Evolutionary conservation across 345 rosid genomes (phyloP).

Genomic region (Eucalyptus brandiana): DNA sequence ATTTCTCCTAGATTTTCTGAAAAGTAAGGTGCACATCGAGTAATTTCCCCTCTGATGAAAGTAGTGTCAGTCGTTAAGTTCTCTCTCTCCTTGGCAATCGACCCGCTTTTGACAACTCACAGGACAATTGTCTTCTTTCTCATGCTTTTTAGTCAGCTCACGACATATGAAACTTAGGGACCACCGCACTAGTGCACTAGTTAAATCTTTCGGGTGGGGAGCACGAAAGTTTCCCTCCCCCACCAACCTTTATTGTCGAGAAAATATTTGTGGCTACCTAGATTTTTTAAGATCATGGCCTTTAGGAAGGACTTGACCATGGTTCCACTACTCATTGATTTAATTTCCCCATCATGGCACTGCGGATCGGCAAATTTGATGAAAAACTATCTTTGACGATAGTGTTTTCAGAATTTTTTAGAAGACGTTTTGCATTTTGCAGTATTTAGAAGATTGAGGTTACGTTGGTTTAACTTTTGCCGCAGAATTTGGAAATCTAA

Average conservation of each 20-base stretch:
- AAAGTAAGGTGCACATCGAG: not conserved
- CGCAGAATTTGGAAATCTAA: not conserved
- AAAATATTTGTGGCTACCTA: not conserved
- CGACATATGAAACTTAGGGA: not conserved
- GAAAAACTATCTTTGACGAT: not conserved
- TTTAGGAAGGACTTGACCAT: not conserved
- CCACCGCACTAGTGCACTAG: not conserved
- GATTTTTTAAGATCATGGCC: not conserved
- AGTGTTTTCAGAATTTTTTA: not conserved
- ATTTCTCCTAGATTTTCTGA: not conserved
- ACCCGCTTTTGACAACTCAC: not conserved
- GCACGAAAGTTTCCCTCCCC: not conserved
- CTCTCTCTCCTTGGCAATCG: not conserved
- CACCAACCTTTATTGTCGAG: not conserved
- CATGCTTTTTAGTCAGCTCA: not conserved
- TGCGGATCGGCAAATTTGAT: not conserved
- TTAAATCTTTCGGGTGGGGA: not conserved
- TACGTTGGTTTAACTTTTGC: not conserved
- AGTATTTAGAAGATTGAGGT: not conserved
- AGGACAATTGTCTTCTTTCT: not conserved
- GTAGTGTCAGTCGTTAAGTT: not conserved
- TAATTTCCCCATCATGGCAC: not conserved
- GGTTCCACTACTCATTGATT: not conserved
- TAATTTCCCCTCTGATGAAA: not conserved
- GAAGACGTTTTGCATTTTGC: not conserved